phyloP scores from a whole-genome alignment of 2,329 filamentous ascomycete genomes.

The Arthrobotrys iridis region DNA sequence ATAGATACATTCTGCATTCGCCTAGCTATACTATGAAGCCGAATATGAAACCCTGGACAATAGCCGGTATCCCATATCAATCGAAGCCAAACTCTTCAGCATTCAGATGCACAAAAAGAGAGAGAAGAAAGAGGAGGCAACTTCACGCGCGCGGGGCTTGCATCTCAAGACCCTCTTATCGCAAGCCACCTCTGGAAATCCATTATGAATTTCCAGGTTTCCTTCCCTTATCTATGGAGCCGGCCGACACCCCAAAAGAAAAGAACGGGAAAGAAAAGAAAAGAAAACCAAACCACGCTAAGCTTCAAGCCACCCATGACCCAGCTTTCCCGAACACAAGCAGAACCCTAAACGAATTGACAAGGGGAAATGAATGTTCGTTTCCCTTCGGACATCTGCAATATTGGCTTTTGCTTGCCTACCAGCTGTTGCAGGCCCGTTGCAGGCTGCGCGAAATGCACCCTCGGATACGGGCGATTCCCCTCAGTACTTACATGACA shows the following conservation, averaged over 20 bases:
- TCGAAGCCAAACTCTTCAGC: background rate
- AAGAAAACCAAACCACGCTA: background rate
- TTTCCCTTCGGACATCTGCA: constrained; percentile 24
- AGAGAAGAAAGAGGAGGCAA: background rate
- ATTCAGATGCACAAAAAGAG: no score
- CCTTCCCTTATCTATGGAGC: constrained; percentile 36
- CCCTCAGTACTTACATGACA: background rate
- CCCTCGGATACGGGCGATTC: constrained; percentile 52
- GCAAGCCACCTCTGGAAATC: constrained; percentile 19
- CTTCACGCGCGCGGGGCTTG: constrained; percentile 5
- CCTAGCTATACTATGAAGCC: background rate
- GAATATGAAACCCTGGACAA: background rate
- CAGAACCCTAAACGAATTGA: constrained; percentile 13
- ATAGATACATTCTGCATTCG: background rate
- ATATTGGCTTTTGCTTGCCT: no score
- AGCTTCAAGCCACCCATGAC: constrained; percentile 7
- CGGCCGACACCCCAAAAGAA: constrained; percentile 22
- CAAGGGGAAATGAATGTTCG: constrained; percentile 11
- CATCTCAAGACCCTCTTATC: constrained; percentile 26
- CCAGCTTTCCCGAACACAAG: constrained; percentile 8
- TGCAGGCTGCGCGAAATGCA: constrained; percentile 2
- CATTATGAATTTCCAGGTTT: constrained; percentile 41
- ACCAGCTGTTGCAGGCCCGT: no score
- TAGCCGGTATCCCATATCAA: background rate
- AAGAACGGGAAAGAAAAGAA: background rate